These are phyloP conservation scores for Alternaria triticimaculans DNA, from an alignment of 2,329 filamentous ascomycete species.

Conservation along the genomic window DNA sequence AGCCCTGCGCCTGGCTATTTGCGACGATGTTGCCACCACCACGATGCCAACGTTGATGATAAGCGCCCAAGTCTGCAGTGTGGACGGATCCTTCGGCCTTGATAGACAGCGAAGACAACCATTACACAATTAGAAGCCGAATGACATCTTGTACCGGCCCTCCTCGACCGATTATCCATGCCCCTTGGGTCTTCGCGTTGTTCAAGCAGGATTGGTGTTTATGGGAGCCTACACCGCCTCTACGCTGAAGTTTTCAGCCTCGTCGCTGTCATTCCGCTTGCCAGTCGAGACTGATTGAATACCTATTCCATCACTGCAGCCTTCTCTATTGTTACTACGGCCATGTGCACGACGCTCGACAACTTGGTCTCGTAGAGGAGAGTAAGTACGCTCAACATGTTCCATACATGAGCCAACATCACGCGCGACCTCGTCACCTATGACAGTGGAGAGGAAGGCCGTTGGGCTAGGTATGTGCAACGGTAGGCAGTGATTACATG, in stretches of 20 bases:
- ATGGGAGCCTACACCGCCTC: conserved; percentile 8
- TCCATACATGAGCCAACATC: no score
- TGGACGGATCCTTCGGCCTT: not conserved
- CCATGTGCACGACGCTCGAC: no score
- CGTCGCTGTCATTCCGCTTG: not conserved
- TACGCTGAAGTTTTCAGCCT: conserved; percentile 3
- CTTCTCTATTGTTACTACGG: not conserved
- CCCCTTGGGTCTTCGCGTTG: not conserved
- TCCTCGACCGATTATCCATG: not conserved
- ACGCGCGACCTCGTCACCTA: no score
- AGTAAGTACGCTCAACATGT: no score
- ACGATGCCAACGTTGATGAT: not conserved
- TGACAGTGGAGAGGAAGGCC: not conserved
- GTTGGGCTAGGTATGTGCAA: not conserved
- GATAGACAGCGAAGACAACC: conserved; percentile 1
- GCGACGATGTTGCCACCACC: not conserved
- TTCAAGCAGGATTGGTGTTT: conserved; percentile 6
- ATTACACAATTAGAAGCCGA: not conserved
- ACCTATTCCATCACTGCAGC: not conserved
- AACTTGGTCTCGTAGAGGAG: no score
- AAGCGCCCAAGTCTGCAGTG: not conserved
- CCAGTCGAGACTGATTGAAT: not conserved
- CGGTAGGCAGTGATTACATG: not conserved
- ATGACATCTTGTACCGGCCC: not conserved
- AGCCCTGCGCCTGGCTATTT: not conserved